phyloP scores from a whole-genome alignment of 495 filamentous ascomycete genomes.

The Talaromyces thailandensis region DNA sequence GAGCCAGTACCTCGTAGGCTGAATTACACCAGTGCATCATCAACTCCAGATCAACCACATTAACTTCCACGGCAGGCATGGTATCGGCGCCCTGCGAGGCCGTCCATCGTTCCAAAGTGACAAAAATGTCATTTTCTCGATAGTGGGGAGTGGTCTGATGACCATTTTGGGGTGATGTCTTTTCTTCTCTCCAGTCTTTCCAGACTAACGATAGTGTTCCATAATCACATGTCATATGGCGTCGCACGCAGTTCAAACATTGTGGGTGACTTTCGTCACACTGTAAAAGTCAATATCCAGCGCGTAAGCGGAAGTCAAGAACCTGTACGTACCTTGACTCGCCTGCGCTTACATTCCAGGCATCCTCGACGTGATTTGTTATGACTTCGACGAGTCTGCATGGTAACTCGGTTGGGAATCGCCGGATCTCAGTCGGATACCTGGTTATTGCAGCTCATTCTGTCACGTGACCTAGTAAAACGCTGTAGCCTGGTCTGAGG shows the following conservation, averaged over 20 bases:
- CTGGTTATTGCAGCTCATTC: not conserved
- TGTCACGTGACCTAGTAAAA: not conserved
- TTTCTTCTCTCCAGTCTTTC: not conserved
- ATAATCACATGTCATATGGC: constrained; percentile 30
- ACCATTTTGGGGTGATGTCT: not conserved
- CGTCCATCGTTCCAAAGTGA: not conserved
- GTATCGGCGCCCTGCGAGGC: constrained; percentile 13
- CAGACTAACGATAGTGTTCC: constrained; percentile 24
- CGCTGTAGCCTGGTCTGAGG: not conserved
- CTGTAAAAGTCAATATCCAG: not conserved
- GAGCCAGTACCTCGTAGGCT: constrained; percentile 22
- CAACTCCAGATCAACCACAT: constrained; percentile 28
- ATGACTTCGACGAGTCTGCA: constrained; percentile 11
- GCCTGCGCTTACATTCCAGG: constrained; percentile 18
- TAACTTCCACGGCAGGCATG: constrained; percentile 13
- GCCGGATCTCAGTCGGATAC: not conserved
- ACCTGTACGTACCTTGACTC: constrained; percentile 27
- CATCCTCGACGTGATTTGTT: constrained; percentile 23
- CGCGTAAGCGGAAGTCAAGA: not conserved
- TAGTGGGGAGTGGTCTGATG: not conserved
- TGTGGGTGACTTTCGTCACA: constrained; percentile 14
- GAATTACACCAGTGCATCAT: constrained; percentile 39
- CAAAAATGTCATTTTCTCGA: not conserved
- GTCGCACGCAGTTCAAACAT: constrained; percentile 32
- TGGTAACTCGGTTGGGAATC: not conserved